Conservation (phyloP, 2,329 filamentous ascomycete species). For the Ophiosphaerella herpotricha region DNA sequence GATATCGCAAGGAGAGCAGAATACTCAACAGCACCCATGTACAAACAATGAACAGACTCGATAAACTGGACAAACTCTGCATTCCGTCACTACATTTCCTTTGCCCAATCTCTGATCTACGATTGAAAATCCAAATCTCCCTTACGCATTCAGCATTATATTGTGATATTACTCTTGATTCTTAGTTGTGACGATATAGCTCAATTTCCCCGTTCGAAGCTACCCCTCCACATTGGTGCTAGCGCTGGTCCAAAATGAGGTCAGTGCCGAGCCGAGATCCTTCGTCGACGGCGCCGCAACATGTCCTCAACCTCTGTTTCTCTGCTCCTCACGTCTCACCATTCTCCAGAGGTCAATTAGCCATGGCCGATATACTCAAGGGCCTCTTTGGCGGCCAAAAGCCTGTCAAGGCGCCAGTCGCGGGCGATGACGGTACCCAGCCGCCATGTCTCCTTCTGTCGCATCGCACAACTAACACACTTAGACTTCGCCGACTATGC, state of each 20-base stretch:
- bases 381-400: constrained; percentile 72
- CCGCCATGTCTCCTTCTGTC: background rate
- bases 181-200: no score
- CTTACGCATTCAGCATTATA: background rate
- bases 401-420: constrained; percentile 58
- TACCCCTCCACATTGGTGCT: constrained; percentile 32
- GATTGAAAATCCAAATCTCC: no score
- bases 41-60: constrained; percentile 37
- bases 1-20: constrained; percentile 12
- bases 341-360: constrained; percentile 21
- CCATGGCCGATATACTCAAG: constrained; percentile 63
- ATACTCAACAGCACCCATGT: constrained; percentile 30
- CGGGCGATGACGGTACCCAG: constrained; percentile 67
- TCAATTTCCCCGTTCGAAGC: background rate
- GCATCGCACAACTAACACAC: constrained; percentile 1
- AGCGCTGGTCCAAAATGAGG: constrained; percentile 30
- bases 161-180: background rate
- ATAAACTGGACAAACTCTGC: constrained; percentile 12
- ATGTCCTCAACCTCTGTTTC: constrained; percentile 21
- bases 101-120: background rate
- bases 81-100: background rate
- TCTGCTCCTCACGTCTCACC: constrained; percentile 13
- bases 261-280: constrained; percentile 33
- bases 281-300: constrained; percentile 19
- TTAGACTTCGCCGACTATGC: constrained; percentile 95